Evolutionary conservation across 306 rosid genomes (phyloP).

Genomic region (Vicia sativa): DNA sequence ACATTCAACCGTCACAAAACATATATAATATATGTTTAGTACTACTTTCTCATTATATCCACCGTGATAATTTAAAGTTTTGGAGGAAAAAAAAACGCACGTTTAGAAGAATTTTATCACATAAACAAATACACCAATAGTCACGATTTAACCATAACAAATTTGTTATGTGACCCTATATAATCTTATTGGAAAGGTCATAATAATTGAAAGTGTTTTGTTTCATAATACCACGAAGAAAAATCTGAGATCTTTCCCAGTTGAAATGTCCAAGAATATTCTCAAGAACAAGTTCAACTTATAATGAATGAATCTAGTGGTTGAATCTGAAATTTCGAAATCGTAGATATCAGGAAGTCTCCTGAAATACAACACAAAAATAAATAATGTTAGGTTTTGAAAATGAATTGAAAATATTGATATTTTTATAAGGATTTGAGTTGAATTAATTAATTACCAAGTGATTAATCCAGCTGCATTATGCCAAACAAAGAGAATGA

Average conservation of each 20-base stretch:
- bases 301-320: conserved; percentile 35
- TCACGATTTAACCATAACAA: no score
- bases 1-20: no score
- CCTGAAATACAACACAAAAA: conserved; percentile 40
- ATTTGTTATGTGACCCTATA: no score
- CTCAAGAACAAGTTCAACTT: conserved; percentile 47
- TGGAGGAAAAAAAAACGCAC: no score
- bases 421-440: conserved; percentile 2
- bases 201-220: conserved; percentile 5
- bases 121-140: no score
- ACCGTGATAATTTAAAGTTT: no score
- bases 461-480: conserved; percentile 52
- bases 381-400: not conserved
- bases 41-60: no score
- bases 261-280: conserved; percentile 52
- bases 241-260: conserved; percentile 55
- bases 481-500: conserved; percentile 55
- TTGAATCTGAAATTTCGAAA: conserved; percentile 49
- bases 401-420: not conserved
- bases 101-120: no score
- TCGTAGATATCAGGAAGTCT: conserved; percentile 44
- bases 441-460: conserved; percentile 49
- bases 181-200: not conserved
- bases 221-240: conserved; percentile 54
- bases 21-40: no score